Percentiles rank a stretch among this genome's conserved stretches.
Conservation (phyloP, 768 basidiomycete genomes). For the Imleria badia region DNA sequence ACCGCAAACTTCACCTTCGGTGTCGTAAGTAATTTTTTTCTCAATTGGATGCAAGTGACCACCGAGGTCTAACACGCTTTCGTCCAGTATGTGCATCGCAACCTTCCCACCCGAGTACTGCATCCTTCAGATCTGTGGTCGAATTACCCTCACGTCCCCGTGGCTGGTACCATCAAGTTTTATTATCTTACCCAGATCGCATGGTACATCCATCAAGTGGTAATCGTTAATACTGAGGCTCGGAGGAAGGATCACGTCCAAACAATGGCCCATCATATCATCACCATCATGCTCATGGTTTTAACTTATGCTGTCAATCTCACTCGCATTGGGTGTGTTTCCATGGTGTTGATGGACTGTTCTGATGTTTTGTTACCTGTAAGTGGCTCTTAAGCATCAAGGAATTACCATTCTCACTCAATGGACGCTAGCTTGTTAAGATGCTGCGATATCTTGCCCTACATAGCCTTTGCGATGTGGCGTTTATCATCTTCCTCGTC, state of each 20-base stretch:
- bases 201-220: conserved; percentile 88
- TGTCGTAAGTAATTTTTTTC: conserved; percentile 55
- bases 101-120: conserved; percentile 64
- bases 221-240: conserved; percentile 91
- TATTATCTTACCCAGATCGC: conserved; percentile 40
- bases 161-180: conserved; percentile 78
- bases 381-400: conserved; percentile 32
- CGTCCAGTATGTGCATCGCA: conserved; percentile 72
- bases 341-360: conserved; percentile 92
- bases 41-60: no score
- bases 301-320: conserved; percentile 79
- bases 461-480: conserved; percentile 62
- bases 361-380: conserved; percentile 93
- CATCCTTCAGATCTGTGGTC: conserved; percentile 69
- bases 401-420: neutral
- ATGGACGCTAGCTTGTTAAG: conserved; percentile 73
- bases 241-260: conserved; percentile 89
- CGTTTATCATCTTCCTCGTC: conserved; percentile 80
- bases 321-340: conserved; percentile 84
- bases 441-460: conserved; percentile 83
- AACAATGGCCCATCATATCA: conserved; percentile 36
- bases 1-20: conserved; percentile 73
- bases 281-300: conserved; percentile 77
- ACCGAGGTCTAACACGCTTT: conserved; percentile 3
- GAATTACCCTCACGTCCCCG: conserved; percentile 76